phyloP scores from a whole-genome alignment of 371 early-diverging fungal genomes.

The Fennellomyces sp. region DNA sequence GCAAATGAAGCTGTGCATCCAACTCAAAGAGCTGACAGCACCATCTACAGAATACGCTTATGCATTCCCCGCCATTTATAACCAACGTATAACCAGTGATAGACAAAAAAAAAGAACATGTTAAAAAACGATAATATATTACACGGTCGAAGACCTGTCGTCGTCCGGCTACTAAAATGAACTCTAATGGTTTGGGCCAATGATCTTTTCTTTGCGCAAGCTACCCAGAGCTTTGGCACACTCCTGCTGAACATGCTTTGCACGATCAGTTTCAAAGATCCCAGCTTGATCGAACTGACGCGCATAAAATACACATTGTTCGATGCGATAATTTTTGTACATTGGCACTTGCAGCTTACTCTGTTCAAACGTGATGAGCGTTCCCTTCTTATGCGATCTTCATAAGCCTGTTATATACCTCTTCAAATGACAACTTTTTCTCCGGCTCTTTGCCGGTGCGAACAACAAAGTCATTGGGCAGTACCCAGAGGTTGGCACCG shows the following conservation, averaged over 20 bases:
- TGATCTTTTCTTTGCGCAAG: conserved; percentile 37
- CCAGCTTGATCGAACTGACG: conserved; percentile 34
- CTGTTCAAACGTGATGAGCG: conserved; percentile 10
- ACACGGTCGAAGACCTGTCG: conserved; percentile 1
- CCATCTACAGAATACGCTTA: no score
- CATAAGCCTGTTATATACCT: conserved; percentile 9
- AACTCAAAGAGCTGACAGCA: no score
- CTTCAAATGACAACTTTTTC: conserved; percentile 20
- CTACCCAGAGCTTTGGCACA: conserved; percentile 36
- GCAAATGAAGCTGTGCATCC: no score
- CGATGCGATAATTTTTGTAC: conserved; percentile 38
- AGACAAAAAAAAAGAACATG: no score
- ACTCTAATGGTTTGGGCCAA: conserved; percentile 2
- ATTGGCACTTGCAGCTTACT: conserved; percentile 22
- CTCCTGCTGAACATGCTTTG: conserved; percentile 38
- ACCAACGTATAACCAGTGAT: no score
- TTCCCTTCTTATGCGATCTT: neutral
- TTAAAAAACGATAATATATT: neutral
- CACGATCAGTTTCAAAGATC: conserved; percentile 23
- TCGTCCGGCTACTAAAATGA: neutral
- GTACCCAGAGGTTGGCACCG: conserved; percentile 44
- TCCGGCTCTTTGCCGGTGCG: conserved; percentile 34
- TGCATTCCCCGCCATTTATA: no score
- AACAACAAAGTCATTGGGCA: conserved; percentile 35
- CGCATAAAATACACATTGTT: conserved; percentile 45